These are phyloP conservation scores for Mortierella sp. DNA, from an alignment of 371 early-diverging fungal genomes.

Conservation along the genomic window DNA sequence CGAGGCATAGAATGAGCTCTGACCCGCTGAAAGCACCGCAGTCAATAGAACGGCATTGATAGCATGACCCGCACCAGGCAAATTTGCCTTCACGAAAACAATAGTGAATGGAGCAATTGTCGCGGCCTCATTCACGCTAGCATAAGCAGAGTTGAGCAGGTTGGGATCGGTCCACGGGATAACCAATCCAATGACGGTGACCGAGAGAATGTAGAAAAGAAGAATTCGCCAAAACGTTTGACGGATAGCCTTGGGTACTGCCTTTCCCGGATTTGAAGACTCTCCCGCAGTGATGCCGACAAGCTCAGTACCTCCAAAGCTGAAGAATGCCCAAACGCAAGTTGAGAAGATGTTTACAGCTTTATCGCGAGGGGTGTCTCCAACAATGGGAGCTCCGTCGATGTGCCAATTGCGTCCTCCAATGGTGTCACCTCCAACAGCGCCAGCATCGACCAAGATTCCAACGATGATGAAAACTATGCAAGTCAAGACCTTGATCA, in stretches of 20 bases:
- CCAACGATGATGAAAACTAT: constrained; percentile 78
- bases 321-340: constrained; percentile 86
- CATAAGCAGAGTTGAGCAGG: constrained; percentile 58
- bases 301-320: constrained; percentile 88
- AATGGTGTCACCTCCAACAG: constrained; percentile 60
- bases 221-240: constrained; percentile 80
- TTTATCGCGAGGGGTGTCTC: constrained; percentile 59
- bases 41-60: constrained; percentile 83
- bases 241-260: constrained; percentile 79
- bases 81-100: constrained; percentile 77
- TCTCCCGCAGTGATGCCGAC: constrained; percentile 85
- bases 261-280: constrained; percentile 76
- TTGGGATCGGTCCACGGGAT: constrained; percentile 74
- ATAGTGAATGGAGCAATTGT: constrained; percentile 78
- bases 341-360: constrained; percentile 69
- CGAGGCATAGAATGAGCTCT: constrained; percentile 80
- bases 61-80: constrained; percentile 73
- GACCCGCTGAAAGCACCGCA: constrained; percentile 76
- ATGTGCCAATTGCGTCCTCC: constrained; percentile 59
- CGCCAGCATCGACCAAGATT: constrained; percentile 65
- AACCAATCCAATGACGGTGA: constrained; percentile 74
- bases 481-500: constrained; percentile 69
- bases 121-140: constrained; percentile 54
- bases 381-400: constrained; percentile 86
- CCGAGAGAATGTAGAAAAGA: constrained; percentile 76